These are phyloP conservation scores for Vicia villosa DNA, from an alignment of 306 rosid genomes.

Conservation along the genomic window DNA sequence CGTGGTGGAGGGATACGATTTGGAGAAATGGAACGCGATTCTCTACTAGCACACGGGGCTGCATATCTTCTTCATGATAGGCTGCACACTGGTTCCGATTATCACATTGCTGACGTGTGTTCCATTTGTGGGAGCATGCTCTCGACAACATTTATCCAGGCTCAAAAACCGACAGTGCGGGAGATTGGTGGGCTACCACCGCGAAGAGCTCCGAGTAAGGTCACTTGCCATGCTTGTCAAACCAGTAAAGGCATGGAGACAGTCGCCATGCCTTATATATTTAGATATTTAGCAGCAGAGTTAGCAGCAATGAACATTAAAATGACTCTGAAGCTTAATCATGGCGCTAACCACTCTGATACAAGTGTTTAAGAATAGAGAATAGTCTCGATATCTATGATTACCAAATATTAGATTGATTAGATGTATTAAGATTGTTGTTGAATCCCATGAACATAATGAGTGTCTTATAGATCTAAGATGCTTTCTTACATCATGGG, in stretches of 20 bases:
- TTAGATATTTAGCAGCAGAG: conserved; percentile 90
- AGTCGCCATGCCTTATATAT: conserved; percentile 92
- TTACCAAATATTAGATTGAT: not conserved
- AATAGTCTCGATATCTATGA: conserved; percentile 1
- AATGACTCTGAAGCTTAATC: conserved; percentile 67
- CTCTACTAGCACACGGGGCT: conserved; percentile 97
- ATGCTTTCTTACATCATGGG: conserved; percentile 15
- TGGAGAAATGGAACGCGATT: conserved; percentile 99
- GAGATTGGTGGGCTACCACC: conserved; percentile 72
- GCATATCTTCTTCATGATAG: conserved; percentile 90
- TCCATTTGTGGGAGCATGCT: conserved; percentile 85
- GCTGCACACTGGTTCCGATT: conserved; percentile 88
- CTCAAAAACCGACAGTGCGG: conserved; percentile 48
- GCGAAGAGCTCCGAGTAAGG: conserved; percentile 58
- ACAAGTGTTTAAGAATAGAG: not conserved
- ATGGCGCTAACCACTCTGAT: conserved; percentile 43
- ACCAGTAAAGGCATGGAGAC: conserved; percentile 89
- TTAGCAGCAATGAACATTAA: conserved; percentile 94
- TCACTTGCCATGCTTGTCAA: conserved; percentile 69
- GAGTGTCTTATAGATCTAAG: not conserved
- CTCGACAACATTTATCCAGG: conserved; percentile 58
- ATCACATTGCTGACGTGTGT: conserved; percentile 92
- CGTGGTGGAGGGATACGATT: conserved; percentile 96
- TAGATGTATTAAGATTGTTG: not conserved
- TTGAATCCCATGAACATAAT: conserved; percentile 14